Evolutionary conservation across 495 filamentous ascomycete genomes (phyloP).

Genomic region (Jackrogersella multiformis): DNA sequence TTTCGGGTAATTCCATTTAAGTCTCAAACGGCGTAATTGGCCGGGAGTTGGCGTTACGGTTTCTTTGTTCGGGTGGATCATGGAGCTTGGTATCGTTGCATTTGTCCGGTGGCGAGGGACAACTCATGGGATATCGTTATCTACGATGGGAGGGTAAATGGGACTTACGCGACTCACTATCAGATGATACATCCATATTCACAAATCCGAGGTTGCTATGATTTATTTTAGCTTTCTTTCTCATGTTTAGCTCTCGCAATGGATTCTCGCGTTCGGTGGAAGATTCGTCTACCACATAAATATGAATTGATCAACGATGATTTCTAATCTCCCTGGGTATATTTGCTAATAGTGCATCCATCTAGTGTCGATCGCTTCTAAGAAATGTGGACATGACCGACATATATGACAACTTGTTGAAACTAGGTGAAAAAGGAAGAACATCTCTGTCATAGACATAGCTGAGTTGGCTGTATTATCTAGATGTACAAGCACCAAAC

Average conservation of each 20-base stretch:
- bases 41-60: slow-evolving; percentile 28
- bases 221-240: slow-evolving; percentile 13
- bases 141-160: neutral
- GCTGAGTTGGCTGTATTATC: too few relatives aligned
- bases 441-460: too few relatives aligned
- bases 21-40: slow-evolving; percentile 13
- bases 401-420: too few relatives aligned
- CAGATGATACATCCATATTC: neutral
- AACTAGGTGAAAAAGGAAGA: too few relatives aligned
- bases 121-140: slow-evolving; percentile 8
- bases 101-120: slow-evolving; percentile 12
- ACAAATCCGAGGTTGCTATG: slow-evolving; percentile 6
- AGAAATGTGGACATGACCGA: too few relatives aligned
- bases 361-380: too few relatives aligned
- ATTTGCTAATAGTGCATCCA: too few relatives aligned
- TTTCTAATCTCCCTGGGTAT: neutral
- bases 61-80: slow-evolving; percentile 29
- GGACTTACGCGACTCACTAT: neutral
- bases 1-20: neutral
- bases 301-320: slow-evolving; percentile 7
- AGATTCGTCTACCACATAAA: neutral
- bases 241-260: neutral
- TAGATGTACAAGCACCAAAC: too few relatives aligned
- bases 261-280: neutral
- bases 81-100: slow-evolving; percentile 21